Base-by-base conservation (phyloP, 305 asterid species). In the Fraxinus sp. region DNA sequence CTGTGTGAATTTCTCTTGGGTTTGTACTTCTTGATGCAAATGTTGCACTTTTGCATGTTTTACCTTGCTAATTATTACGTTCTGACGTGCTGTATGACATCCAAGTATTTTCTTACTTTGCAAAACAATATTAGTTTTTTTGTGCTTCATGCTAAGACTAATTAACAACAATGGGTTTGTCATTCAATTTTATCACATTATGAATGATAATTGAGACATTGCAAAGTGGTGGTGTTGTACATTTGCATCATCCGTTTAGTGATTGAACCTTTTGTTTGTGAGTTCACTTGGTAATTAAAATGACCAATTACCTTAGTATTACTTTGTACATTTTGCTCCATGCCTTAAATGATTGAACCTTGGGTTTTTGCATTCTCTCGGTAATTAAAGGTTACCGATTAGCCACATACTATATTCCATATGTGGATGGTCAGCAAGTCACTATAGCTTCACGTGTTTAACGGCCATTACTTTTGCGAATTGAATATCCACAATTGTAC, bases 361-460 rank as follows among this genome's bases (percentile, higher is more conserved):
- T 73, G 8, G 20, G 77, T 33, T 73, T 55, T 66, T 44, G 70
- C 71, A 35, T 78, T 39, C 68, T 26, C 7, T 76, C 24, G 39
- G 82, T 80, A 26, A 30, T 30, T 46, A 72, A 32, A 39, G 91
- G 88, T 84, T 87, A 86, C 76, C 78, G 86, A 86, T 87, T 85
- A 89, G 92, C 88, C 89, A 75, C 84, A 81, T 32, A 44, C 28
- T 37, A 62, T 10, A 81, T 79, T n/a, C 78, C 16, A 46, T 86
- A 82, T 83, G 89, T 87, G 89, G 86, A 77, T 85, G 91, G 89
- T 89, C 89, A 86, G 89, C 86, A 87, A 82, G 75, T 87, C 84
- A 83, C 95, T 14, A 85, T 30, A 89, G 80, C 59, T 76, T 83
- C 37, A 7, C 52, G 88, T 83, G 90, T 79, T 81, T 49, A 66